Percentiles rank a stretch among this genome's conserved stretches.
Evolutionary conservation across 1,139 yeast species (phyloP).

Genomic region (Arxiozyma telluris): DNA sequence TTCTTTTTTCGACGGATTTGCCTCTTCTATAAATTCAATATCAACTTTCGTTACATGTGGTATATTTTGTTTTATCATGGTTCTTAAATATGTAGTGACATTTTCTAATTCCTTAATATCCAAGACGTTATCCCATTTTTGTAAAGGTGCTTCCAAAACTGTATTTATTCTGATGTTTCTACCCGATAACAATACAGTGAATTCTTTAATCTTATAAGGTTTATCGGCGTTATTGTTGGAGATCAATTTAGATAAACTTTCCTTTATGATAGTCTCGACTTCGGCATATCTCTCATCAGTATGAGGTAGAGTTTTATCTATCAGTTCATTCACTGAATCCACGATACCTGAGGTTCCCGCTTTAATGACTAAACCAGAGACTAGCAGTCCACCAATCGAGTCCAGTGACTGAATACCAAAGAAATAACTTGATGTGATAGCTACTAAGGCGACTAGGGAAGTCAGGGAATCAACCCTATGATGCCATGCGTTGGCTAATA

Average conservation of each 20-base stretch:
- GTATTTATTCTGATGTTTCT: slow-evolving; percentile 45
- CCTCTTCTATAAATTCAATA: slow-evolving; percentile 32
- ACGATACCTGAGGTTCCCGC: slow-evolving; percentile 77
- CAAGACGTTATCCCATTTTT: slow-evolving; percentile 38
- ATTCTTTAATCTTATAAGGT: slow-evolving; percentile 37
- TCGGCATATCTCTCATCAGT: slow-evolving; percentile 36
- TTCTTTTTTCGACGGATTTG: background rate
- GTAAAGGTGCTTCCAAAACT: slow-evolving; percentile 35
- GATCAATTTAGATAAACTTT: slow-evolving; percentile 24
- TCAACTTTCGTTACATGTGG: slow-evolving; percentile 29
- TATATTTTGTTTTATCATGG: slow-evolving; percentile 19
- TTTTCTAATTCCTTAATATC: slow-evolving; percentile 41
- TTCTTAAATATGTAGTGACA: slow-evolving; percentile 33
- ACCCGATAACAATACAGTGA: slow-evolving; percentile 58
- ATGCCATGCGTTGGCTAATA: slow-evolving; percentile 97
- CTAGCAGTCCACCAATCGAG: slow-evolving; percentile 82
- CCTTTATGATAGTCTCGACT: slow-evolving; percentile 33
- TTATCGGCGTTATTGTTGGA: slow-evolving; percentile 18
- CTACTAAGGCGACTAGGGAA: slow-evolving; percentile 78
- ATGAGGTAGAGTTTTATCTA: slow-evolving; percentile 47
- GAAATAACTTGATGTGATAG: slow-evolving; percentile 78
- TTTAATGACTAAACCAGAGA: slow-evolving; percentile 66
- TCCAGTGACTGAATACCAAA: slow-evolving; percentile 77
- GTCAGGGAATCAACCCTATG: slow-evolving; percentile 94
- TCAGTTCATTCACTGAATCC: slow-evolving; percentile 62